Evolutionary conservation across 495 filamentous ascomycete species (phyloP).

Genomic region (Aspergillus nidulans): DNA sequence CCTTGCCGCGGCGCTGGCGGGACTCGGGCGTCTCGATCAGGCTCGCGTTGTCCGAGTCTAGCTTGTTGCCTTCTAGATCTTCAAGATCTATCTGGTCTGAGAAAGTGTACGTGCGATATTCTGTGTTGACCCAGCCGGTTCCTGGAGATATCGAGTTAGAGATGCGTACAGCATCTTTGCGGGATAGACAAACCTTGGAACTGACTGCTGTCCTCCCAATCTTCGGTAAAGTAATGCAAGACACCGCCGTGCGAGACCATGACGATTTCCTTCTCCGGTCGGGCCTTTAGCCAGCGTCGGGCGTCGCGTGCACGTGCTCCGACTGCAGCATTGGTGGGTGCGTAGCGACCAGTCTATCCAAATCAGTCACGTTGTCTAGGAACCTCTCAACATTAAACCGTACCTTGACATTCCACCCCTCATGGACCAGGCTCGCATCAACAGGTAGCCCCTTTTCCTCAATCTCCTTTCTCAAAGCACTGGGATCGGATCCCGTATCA

Average conservation of each 20-base stretch:
- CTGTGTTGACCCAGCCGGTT: conserved; percentile 82
- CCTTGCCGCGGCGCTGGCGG: conserved; percentile 50
- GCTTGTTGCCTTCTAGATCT: conserved; percentile 34
- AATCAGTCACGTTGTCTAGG: neutral
- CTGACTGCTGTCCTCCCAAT: conserved; percentile 63
- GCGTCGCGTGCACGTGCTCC: conserved; percentile 58
- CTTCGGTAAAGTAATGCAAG: conserved; percentile 75
- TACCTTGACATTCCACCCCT: conserved; percentile 70
- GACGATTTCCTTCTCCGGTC: conserved; percentile 56
- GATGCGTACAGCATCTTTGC: neutral
- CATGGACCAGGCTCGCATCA: conserved; percentile 55
- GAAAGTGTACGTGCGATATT: conserved; percentile 74
- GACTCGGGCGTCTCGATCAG: conserved; percentile 61
- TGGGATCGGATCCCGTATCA: conserved; percentile 64
- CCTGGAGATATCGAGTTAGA: conserved; percentile 32
- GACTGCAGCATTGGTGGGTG: conserved; percentile 53
- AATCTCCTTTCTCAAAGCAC: conserved; percentile 60
- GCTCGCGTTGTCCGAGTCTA: conserved; percentile 54
- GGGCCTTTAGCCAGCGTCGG: conserved; percentile 62
- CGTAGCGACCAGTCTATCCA: conserved; percentile 48
- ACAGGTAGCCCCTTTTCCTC: conserved; percentile 49
- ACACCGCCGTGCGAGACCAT: conserved; percentile 72
- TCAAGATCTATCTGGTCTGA: conserved; percentile 35
- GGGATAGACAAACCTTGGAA: conserved; percentile 46
- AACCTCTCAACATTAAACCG: neutral